Base-by-base conservation (phyloP, 1,139 yeast species). In the Spathaspora sp. region DNA sequence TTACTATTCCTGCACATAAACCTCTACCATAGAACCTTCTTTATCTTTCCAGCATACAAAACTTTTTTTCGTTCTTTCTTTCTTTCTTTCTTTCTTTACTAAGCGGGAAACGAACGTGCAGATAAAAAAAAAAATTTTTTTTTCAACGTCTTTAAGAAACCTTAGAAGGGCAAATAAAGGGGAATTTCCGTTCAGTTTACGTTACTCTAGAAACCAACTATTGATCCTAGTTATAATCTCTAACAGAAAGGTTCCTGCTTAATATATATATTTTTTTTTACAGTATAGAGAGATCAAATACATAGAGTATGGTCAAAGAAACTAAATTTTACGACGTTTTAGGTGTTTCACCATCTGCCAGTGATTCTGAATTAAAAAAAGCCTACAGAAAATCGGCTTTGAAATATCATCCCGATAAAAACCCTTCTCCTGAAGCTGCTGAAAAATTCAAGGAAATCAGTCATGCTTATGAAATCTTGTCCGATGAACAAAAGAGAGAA, bases 361-460 rank as follows among this genome's bases (percentile, higher is more conserved):
- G 82, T 26, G 97, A 88, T 46, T 69, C 80, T 41, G 96, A 91
- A 68, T 84, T 93, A 67, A 93, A 91, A 70, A 93, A 93, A 68
- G 97, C 97, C 17, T 93, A 93, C 74, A 85, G 98, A 76, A 82
- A 88, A 60, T 81, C 89, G 43, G 99, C 99, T 18, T 80, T 93
- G 62, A 91, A 88, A 64, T 87, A 82, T 72, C 99, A 93, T 67
- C 99, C 99, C 51, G 99, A 93, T 72, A 93, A 93, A 78, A 74
- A 74, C 59, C 73, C 79, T 46, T 64, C 70, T 24, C 87, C 90
- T 48, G 96, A 88, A 63, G 98, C 97, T 34, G 96, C 97, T 47
- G 99, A 93, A 65, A 91, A 89, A 72, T 91, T 91, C 70, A 91
- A 91, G 72, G 97, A 90, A 65, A 80, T 89, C 53, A 85, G 95